Conservation (phyloP, 305 asterid genomes). For the Fraxinus dipetala region DNA sequence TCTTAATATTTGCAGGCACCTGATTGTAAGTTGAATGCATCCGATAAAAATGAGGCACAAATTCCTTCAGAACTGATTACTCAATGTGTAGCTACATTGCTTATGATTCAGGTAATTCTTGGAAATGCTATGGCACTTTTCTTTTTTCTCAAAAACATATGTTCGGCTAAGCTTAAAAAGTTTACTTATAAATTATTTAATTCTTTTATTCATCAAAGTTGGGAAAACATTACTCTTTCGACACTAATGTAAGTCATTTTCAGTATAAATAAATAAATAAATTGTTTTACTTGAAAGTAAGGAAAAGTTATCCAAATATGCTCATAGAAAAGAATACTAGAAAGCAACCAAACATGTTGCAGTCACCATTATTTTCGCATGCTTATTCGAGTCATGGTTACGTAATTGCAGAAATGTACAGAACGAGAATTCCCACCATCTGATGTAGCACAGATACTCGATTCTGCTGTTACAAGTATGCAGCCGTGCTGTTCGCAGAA, state of each 20-base stretch:
- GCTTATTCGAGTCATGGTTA: background rate
- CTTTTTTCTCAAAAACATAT: background rate
- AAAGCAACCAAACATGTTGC: background rate
- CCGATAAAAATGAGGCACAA: constrained; percentile 51
- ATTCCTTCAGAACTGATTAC: constrained; percentile 82
- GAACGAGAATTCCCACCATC: constrained; percentile 94
- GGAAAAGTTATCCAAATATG: background rate
- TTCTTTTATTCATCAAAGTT: background rate
- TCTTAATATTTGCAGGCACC: constrained; percentile 44
- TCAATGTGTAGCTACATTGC: constrained; percentile 79
- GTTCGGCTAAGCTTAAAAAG: background rate
- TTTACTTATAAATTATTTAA: background rate
- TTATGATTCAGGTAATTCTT: constrained; percentile 84
- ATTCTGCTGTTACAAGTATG: constrained; percentile 79
- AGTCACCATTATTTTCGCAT: background rate
- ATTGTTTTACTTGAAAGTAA: background rate
- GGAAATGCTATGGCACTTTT: background rate
- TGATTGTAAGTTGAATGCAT: constrained; percentile 44
- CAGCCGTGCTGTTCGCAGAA: constrained; percentile 80
- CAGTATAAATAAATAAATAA: background rate
- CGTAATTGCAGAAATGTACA: constrained; percentile 72
- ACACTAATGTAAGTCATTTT: background rate
- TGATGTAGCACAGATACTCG: constrained; percentile 82
- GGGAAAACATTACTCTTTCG: background rate
- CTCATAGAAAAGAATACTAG: background rate